Percentiles rank a stretch among this genome's conserved stretches.
These are phyloP conservation scores for Sextonia rubra DNA, from an alignment of 164 flowering plant genomes.

Conservation along the genomic window DNA sequence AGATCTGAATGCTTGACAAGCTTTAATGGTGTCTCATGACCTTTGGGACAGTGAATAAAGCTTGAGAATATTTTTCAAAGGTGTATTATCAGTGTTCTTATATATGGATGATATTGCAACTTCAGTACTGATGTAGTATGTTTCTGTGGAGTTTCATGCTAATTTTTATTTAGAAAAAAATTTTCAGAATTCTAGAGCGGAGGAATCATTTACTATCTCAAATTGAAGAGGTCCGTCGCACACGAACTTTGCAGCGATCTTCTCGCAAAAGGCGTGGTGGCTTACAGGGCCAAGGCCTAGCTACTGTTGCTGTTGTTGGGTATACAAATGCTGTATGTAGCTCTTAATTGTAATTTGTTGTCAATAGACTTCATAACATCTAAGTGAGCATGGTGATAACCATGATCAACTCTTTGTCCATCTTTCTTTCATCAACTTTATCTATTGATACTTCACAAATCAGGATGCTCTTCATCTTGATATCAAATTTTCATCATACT, in stretches of 20 bases:
- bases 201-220: constrained; percentile 50
- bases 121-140: background rate
- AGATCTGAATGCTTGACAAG: background rate
- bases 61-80: background rate
- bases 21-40: background rate
- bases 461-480: too few relatives aligned
- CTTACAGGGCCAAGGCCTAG: constrained; percentile 49
- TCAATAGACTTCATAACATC: background rate
- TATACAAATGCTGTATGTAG: constrained; percentile 96
- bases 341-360: constrained; percentile 6
- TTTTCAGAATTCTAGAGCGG: constrained; percentile 65
- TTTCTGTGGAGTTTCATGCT: background rate
- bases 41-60: background rate
- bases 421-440: background rate
- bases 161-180: background rate
- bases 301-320: constrained; percentile 94
- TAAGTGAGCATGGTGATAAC: background rate
- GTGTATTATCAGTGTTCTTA: background rate
- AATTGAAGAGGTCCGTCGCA: constrained; percentile 87
- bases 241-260: constrained; percentile 91
- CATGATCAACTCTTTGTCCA: background rate
- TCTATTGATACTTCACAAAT: too few relatives aligned
- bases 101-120: background rate
- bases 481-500: too few relatives aligned
- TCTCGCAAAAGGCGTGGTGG: constrained; percentile 76